Base-by-base conservation (phyloP, 352 stramenopile species). In the Phytophthora agathidicida region DNA sequence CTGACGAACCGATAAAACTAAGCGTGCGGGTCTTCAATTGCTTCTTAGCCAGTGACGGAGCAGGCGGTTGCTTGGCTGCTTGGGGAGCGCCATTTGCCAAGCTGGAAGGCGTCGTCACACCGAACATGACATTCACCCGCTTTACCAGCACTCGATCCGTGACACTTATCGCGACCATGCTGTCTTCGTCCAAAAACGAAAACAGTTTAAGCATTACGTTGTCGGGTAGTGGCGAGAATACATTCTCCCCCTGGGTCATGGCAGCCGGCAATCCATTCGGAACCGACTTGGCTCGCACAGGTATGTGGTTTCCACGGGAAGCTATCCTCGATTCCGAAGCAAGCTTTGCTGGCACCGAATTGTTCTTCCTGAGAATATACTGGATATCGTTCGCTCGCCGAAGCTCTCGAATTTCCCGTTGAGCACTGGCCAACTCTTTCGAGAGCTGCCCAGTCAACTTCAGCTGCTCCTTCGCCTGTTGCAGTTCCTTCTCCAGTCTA, bases 331-430 rank as follows among this genome's bases (percentile, higher is more conserved):
- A 26, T 17, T 69, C 35, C 10, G 49, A 51, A 11, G 54, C 14
- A 22, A 52, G 35, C n/a, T 58, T 70, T 16, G 44, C 5, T 2
- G 51, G 51, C 23, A 68, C 32, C 2, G 48, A 60, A 44, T 42
- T 77, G 13, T 68, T 76, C 27, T 67, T 84, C 24, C 32, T 48
- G 19, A 94, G 66, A 23, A 92, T 59, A 19, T 68, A 73, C 47
- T 90, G 82, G 31, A 94, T 89, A 38, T 86, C 83, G 52, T 81
- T 85, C 14, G 77, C 75, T 20, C 80, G 71, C 49, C 83, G 71
- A 24, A 94, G 46, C 19, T 92, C 85, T 28, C 80, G 82, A 38
- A 94, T 91, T 36, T 92, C 82, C 9, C 82, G 77, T 46, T 94
- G 85, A 1, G 85, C 83, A 27, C 55, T 77, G 2, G 80, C 71